phyloP scores from a whole-genome alignment of 163 green algal species.

The Prototheca cutis region DNA sequence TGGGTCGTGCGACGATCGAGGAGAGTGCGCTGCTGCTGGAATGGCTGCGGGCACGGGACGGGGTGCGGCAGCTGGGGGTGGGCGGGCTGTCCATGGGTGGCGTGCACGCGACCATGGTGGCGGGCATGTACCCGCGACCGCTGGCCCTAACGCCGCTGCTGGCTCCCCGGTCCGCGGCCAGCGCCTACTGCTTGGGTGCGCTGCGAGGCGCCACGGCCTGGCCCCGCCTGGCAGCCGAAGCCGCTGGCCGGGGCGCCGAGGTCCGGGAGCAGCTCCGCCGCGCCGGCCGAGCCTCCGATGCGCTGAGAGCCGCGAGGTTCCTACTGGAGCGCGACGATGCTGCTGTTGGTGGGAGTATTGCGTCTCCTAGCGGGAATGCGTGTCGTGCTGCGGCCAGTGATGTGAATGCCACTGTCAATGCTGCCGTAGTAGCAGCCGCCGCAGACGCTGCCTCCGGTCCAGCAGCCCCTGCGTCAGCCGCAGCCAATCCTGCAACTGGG shows the following conservation, averaged over 20 bases:
- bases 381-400: too few relatives aligned
- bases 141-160: constrained; percentile 60
- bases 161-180: constrained; percentile 57
- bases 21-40: constrained; percentile 63
- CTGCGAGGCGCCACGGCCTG: constrained; percentile 49
- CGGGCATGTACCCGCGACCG: constrained; percentile 47
- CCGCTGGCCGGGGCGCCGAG: not conserved
- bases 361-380: too few relatives aligned
- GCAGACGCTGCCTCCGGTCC: too few relatives aligned
- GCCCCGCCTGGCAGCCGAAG: constrained; percentile 12
- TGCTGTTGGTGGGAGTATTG: too few relatives aligned
- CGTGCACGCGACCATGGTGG: constrained; percentile 77
- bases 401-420: too few relatives aligned
- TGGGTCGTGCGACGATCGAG: constrained; percentile 70
- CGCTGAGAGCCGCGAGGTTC: not conserved
- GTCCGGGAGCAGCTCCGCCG: not conserved
- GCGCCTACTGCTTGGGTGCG: constrained; percentile 69
- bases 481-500: too few relatives aligned
- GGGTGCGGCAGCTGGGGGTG: constrained; percentile 39
- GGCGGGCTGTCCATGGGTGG: constrained; percentile 79
- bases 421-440: too few relatives aligned
- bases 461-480: too few relatives aligned
- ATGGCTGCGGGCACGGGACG: constrained; percentile 38
- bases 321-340: too few relatives aligned
- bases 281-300: not conserved